Percentiles rank a stretch among this genome's conserved stretches.
Conservation (phyloP, 768 basidiomycete genomes). For the Boletus subcaerulescens region DNA sequence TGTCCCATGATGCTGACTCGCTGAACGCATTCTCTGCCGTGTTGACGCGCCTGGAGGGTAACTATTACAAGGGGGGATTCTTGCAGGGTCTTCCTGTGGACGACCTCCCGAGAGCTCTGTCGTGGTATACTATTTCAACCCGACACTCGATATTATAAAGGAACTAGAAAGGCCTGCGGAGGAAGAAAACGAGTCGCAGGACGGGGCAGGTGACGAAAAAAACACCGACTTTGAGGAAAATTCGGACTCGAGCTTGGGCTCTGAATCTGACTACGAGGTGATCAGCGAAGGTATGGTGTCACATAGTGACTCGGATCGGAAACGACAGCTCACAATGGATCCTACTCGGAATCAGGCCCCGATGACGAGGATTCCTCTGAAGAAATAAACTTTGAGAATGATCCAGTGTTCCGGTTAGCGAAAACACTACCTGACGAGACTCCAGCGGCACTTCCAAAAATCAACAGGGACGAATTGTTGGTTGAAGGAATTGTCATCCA, state of each 20-base stretch:
- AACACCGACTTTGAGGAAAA: neutral
- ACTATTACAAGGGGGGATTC: conserved; percentile 8
- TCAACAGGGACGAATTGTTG: conserved; percentile 1
- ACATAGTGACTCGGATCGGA: neutral
- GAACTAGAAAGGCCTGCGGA: neutral
- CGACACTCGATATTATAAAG: neutral
- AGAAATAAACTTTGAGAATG: neutral
- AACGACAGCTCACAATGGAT: neutral
- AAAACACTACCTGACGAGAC: neutral
- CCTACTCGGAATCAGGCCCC: neutral
- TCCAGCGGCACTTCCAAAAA: neutral
- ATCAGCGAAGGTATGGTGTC: neutral
- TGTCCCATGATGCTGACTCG: conserved; percentile 8
- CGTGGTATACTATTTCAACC: conserved; percentile 14
- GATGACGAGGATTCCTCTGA: neutral
- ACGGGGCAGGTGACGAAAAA: neutral
- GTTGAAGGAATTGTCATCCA: conserved; percentile 5
- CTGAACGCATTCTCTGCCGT: conserved; percentile 16
- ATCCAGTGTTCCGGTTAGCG: neutral
- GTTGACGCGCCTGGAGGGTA: conserved; percentile 2
- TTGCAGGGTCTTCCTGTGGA: conserved; percentile 12
- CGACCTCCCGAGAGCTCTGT: conserved; percentile 8
- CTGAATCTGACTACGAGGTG: neutral
- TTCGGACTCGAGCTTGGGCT: neutral
- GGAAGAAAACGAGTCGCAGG: neutral